Conservation (phyloP, 208 protist species). For the Leishmania guyanensis region DNA sequence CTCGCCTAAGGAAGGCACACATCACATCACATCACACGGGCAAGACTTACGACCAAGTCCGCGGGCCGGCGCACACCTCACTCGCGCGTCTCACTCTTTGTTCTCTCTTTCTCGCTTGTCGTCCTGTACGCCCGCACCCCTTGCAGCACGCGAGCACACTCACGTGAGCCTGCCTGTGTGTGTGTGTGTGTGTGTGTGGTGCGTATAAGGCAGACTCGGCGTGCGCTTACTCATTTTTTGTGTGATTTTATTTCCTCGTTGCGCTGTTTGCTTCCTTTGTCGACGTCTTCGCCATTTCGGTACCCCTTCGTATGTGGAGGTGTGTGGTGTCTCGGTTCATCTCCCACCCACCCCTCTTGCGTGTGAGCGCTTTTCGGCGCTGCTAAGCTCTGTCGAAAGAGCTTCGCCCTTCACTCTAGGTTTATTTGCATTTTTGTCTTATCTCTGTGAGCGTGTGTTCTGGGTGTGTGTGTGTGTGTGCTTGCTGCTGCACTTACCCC, state of each 20-base stretch:
- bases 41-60: no score
- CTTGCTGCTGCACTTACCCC: neutral
- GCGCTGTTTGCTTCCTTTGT: no score
- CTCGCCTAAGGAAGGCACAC: no score
- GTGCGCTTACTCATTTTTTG: neutral
- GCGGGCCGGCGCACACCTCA: no score
- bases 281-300: neutral
- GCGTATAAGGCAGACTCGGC: neutral
- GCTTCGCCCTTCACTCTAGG: neutral
- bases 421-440: conserved; percentile 3
- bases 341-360: neutral
- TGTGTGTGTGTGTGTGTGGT: neutral
- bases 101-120: neutral
- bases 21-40: no score
- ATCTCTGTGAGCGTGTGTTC: conserved; percentile 7
- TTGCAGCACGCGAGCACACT: neutral
- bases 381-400: neutral
- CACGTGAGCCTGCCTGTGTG: neutral
- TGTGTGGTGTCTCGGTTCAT: neutral
- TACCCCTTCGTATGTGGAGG: neutral
- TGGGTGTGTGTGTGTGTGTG: neutral
- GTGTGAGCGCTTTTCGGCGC: neutral
- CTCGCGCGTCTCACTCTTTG: no score
- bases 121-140: neutral
- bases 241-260: neutral